These are phyloP conservation scores for Phytopythium aichiense DNA, from an alignment of 352 stramenopile genomes.

Conservation along the genomic window DNA sequence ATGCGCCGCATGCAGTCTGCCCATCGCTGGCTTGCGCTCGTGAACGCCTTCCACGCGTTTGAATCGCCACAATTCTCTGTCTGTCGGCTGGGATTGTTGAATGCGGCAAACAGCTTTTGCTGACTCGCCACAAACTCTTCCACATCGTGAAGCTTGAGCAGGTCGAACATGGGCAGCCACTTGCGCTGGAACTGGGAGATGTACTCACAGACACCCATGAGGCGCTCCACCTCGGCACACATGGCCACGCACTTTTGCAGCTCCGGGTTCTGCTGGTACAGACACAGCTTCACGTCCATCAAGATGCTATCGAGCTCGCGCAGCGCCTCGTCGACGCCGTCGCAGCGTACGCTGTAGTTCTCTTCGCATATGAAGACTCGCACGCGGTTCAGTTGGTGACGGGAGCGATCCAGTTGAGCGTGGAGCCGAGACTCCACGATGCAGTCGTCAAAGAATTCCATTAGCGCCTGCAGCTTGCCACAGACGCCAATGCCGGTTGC, in stretches of 20 bases:
- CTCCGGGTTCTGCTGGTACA: constrained; percentile 39
- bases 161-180: constrained; percentile 42
- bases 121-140: constrained; percentile 44
- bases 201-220: constrained; percentile 26
- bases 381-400: constrained; percentile 27
- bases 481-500: not conserved
- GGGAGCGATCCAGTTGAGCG: constrained; percentile 25
- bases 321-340: constrained; percentile 23
- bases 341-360: constrained; percentile 38
- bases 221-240: constrained; percentile 26
- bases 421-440: constrained; percentile 51
- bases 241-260: constrained; percentile 27
- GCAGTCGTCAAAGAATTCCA: constrained; percentile 39
- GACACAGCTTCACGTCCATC: constrained; percentile 30
- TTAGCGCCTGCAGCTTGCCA: not conserved
- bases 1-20: constrained; percentile 36
- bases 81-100: not conserved
- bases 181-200: constrained; percentile 37
- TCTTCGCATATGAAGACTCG: constrained; percentile 25
- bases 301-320: constrained; percentile 28
- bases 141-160: constrained; percentile 49
- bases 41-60: constrained; percentile 28
- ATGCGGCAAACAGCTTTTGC: not conserved
- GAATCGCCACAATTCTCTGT: constrained; percentile 4
- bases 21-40: constrained; percentile 32